These are phyloP conservation scores for Luvunga scandens DNA, from an alignment of 345 rosid genomes.

Conservation along the genomic window DNA sequence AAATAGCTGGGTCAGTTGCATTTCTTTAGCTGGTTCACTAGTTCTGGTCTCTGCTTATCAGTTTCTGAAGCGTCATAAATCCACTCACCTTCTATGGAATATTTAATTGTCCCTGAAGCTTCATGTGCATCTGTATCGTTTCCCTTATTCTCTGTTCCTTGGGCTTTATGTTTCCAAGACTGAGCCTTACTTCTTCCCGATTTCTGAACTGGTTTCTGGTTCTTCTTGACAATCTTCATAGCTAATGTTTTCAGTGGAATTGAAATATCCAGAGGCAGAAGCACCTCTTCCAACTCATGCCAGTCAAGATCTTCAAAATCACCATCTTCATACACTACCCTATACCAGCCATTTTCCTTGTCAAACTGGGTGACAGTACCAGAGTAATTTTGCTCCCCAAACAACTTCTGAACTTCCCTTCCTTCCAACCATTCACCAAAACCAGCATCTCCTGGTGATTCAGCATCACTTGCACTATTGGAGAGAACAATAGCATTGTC, in stretches of 20 bases:
- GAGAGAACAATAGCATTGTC: conserved; percentile 12
- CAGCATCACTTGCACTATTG: conserved; percentile 17
- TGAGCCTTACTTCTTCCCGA: conserved; percentile 9
- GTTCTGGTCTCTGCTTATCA: neutral
- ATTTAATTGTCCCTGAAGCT: conserved; percentile 3
- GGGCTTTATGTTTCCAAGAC: conserved; percentile 13
- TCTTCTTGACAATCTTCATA: conserved; percentile 40
- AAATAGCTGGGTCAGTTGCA: neutral
- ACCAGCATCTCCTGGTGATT: conserved; percentile 30
- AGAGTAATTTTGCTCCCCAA: conserved; percentile 41
- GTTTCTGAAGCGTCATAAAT: neutral
- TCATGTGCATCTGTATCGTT: conserved; percentile 10
- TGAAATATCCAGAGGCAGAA: conserved; percentile 67
- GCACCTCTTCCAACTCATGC: conserved; percentile 62
- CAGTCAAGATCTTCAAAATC: conserved; percentile 86
- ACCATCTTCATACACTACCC: conserved; percentile 81
- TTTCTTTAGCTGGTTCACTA: neutral
- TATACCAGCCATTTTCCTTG: conserved; percentile 71
- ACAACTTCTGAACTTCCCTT: conserved; percentile 65
- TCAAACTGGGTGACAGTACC: conserved; percentile 66
- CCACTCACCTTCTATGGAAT: conserved; percentile 3
- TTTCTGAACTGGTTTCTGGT: conserved; percentile 28
- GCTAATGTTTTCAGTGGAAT: conserved; percentile 64
- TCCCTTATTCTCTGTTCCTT: conserved; percentile 2
- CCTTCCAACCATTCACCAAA: conserved; percentile 89